Base-by-base conservation (phyloP, 2,329 filamentous ascomycete species). In the Tolypocladium amazonense region DNA sequence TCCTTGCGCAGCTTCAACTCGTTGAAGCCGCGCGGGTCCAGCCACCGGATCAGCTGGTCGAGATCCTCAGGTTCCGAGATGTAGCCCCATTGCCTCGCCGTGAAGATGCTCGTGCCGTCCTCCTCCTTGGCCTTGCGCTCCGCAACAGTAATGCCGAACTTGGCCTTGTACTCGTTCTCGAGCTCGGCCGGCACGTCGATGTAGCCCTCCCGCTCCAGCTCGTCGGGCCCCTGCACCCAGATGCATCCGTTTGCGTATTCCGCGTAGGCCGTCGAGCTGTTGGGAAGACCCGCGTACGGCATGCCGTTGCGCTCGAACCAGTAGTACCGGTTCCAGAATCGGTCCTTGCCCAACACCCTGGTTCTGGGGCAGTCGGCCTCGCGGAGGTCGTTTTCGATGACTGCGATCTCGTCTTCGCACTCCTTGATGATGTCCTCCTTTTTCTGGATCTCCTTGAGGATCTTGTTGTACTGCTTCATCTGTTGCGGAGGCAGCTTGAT, bases 281-380 rank as follows among this genome's bases (percentile, higher is more conserved):
- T 85, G 0, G 92, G 92, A 59, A 97, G 80, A 5, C 94, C 94
- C 38, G 83, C 91, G 68, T 93, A 96, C 0, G 94, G 94, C 92
- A 97, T 97, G 30, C 92, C 94, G 69, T 97, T 99, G 63, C 93
- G 88, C 75, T 99, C 94, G 72, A 97, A 97, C 93, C 94, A 99
- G 79, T 95, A 97, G 75, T 97, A 99, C 58, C 93, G 86, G 74
- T 99, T 97, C 86, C 93, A 96, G 79, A 96, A 99, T 53, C 94
- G 86, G 74, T 99, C 94, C 72, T 94, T 93, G 62, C 94, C 94
- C 33, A 99, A 80, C 23, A 93, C 86, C 63, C 90, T 87, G 23
- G 92, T 96, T 62, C 94, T 88, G 41, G 92, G 90, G 67, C 93
- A 96, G 73, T 97, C 90, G 47, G 92, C 92, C 74, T 97, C 93